Percentiles rank a stretch among this genome's conserved stretches.
phyloP scores from a whole-genome alignment of 2,329 filamentous ascomycete genomes.

The Parascedosporium putredinis region DNA sequence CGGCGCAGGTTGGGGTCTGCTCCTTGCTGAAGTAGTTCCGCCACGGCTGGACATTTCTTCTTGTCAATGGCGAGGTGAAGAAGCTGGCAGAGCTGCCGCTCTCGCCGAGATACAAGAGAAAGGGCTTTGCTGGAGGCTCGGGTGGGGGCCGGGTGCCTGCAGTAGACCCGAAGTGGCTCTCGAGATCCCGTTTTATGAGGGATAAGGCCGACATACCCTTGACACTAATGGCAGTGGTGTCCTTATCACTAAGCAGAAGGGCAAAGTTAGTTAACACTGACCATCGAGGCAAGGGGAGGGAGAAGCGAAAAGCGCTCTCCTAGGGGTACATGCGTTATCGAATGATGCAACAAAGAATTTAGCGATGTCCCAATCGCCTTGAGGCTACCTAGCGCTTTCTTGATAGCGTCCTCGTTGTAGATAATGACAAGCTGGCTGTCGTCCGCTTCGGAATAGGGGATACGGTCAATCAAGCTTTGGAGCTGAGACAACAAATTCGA shows the following conservation, averaged over 20 bases:
- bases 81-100: conserved; percentile 3
- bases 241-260: neutral
- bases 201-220: neutral
- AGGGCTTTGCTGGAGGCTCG: neutral
- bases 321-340: neutral
- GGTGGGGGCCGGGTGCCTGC: neutral
- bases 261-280: neutral
- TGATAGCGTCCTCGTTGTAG: conserved; percentile 13
- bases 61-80: conserved; percentile 17
- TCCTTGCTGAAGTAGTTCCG: conserved; percentile 13
- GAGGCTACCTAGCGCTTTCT: neutral
- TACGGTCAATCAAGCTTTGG: neutral
- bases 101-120: neutral
- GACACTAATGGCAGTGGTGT: neutral
- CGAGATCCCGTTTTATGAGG: neutral
- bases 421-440: conserved; percentile 13
- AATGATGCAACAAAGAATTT: neutral
- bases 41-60: conserved; percentile 13
- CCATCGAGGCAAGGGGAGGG: neutral
- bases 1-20: conserved; percentile 14
- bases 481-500: conserved; percentile 9
- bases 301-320: neutral
- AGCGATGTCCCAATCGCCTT: conserved; percentile 2
- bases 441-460: conserved; percentile 7
- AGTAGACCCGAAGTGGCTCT: neutral